Conservation (phyloP, 805 yeast species). For the Ogataea neopini region DNA sequence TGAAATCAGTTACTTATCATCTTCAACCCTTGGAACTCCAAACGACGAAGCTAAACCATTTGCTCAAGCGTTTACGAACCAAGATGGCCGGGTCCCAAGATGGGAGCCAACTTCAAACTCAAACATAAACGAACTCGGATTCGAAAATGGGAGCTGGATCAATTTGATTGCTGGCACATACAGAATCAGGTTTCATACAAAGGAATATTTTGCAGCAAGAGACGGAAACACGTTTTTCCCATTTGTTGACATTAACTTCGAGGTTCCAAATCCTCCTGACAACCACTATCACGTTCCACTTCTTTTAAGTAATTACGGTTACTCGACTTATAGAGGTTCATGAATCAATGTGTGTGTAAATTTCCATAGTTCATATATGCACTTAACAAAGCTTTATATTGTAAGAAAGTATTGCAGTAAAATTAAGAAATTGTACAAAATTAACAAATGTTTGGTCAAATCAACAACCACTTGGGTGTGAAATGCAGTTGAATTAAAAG, state of each 20-base stretch:
- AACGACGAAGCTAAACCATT: constrained; percentile 40
- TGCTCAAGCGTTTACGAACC: constrained; percentile 70
- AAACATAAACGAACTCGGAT: constrained; percentile 11
- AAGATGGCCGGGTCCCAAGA: constrained; percentile 73
- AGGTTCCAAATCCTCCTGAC: constrained; percentile 65
- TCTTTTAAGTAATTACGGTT: constrained; percentile 79
- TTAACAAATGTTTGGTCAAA: neutral
- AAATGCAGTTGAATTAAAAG: constrained; percentile 3
- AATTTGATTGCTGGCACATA: constrained; percentile 61
- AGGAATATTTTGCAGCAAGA: constrained; percentile 54
- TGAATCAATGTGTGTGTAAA: constrained; percentile 6
- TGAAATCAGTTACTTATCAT: constrained; percentile 47
- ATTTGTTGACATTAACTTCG: constrained; percentile 76
- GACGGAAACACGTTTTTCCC: constrained; percentile 72
- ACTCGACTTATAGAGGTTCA: constrained; percentile 85
- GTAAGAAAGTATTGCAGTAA: neutral
- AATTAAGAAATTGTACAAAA: neutral
- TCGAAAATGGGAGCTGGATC: constrained; percentile 40
- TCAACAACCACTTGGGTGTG: neutral
- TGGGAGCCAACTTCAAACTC: constrained; percentile 52
- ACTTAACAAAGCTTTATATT: neutral
- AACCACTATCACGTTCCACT: constrained; percentile 89
- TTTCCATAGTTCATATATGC: neutral
- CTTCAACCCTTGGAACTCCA: constrained; percentile 16
- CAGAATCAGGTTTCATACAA: constrained; percentile 75